Evolutionary conservation across 768 basidiomycete species (phyloP).

Genomic region (Leccinum obscurum): DNA sequence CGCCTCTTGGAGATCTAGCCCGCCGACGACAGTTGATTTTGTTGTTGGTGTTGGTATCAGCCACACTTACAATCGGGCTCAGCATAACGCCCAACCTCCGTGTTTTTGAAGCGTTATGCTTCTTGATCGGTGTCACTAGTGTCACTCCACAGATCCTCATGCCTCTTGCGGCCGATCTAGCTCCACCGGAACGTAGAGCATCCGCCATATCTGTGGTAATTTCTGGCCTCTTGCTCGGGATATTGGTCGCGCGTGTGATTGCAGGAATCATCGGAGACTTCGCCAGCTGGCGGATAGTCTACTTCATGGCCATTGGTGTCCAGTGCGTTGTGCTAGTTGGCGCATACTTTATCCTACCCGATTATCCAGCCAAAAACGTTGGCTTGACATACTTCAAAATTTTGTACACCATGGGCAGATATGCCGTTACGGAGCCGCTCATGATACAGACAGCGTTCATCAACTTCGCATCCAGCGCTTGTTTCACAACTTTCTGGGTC

Average conservation of each 20-base stretch:
- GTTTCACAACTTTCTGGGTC: slow-evolving; percentile 65
- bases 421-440: slow-evolving; percentile 73
- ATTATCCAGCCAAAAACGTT: slow-evolving; percentile 77
- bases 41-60: slow-evolving; percentile 50
- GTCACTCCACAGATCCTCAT: slow-evolving; percentile 78
- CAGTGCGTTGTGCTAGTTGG: slow-evolving; percentile 59
- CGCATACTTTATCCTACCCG: slow-evolving; percentile 69
- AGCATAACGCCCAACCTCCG: slow-evolving; percentile 57
- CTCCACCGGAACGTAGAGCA: slow-evolving; percentile 69
- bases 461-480: slow-evolving; percentile 58
- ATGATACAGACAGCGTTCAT: slow-evolving; percentile 69
- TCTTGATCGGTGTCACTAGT: slow-evolving; percentile 68
- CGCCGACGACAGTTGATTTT: slow-evolving; percentile 73
- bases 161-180: slow-evolving; percentile 78
- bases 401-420: slow-evolving; percentile 75
- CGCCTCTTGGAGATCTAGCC: slow-evolving; percentile 82
- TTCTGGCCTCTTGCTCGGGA: slow-evolving; percentile 66
- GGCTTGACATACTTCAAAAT: slow-evolving; percentile 67
- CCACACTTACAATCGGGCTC: slow-evolving; percentile 67
- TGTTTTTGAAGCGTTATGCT: slow-evolving; percentile 67
- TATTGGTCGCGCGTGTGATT: slow-evolving; percentile 73
- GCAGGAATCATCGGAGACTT: slow-evolving; percentile 77
- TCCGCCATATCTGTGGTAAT: slow-evolving; percentile 75
- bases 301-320: slow-evolving; percentile 74
- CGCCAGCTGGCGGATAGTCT: slow-evolving; percentile 69